A percentile compares a stretch with the other conserved stretches of the same genome.
phyloP scores from a whole-genome alignment of 805 yeast genomes.

The Clavispora santaluciae region DNA sequence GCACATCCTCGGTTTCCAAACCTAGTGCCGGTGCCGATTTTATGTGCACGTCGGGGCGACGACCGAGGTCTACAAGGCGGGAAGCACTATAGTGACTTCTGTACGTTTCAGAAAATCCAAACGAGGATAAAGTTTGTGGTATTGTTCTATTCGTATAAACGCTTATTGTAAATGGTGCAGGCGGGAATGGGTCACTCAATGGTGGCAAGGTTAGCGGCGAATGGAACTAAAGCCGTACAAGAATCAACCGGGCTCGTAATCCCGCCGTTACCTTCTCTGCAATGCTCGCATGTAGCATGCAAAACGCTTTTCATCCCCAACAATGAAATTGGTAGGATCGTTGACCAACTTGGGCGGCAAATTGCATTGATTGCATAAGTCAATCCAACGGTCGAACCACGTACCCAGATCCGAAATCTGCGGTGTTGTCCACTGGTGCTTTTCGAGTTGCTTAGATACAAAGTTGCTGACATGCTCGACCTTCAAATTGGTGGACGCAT shows the following conservation, averaged over 20 bases:
- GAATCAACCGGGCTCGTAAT: background rate
- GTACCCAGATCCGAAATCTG: background rate
- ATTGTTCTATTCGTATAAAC: no score
- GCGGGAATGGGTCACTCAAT: background rate
- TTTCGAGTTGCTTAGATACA: slow-evolving; percentile 4
- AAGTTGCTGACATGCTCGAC: slow-evolving; percentile 22
- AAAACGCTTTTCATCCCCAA: slow-evolving; percentile 38
- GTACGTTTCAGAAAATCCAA: no score
- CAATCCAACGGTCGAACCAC: slow-evolving; percentile 27
- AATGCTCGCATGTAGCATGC: slow-evolving; percentile 18
- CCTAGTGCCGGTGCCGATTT: no score
- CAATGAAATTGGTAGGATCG: slow-evolving; percentile 29
- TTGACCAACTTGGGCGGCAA: slow-evolving; percentile 21
- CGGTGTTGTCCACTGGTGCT: background rate
- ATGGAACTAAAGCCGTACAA: background rate
- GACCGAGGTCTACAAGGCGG: no score
- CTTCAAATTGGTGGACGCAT: slow-evolving; percentile 24
- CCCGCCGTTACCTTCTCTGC: background rate
- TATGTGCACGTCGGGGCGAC: no score
- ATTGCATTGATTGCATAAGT: slow-evolving; percentile 18
- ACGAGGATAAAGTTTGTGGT: no score
- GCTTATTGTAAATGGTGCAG: no score
- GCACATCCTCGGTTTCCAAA: no score
- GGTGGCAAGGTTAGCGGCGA: background rate
- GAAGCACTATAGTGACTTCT: no score